A percentile compares a stretch with the other conserved stretches of the same genome.
phyloP scores from a whole-genome alignment of 2,329 filamentous ascomycete genomes.

The Ophidiomyces ophidiicola region DNA sequence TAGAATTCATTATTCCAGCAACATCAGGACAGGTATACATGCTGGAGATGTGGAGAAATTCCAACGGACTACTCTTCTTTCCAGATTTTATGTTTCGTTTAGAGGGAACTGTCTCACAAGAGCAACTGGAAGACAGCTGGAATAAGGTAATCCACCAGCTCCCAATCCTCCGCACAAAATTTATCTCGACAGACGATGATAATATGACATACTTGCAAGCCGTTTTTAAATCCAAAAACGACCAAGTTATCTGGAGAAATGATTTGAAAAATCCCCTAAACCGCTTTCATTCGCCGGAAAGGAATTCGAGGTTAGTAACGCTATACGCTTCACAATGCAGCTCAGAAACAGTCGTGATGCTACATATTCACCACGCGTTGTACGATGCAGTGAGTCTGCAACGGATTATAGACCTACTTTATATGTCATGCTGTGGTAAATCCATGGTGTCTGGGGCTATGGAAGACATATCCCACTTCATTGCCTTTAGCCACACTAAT shows the following conservation, averaged over 20 bases:
- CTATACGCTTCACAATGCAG: slow-evolving; percentile 26
- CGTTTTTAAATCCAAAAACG: slow-evolving; percentile 36
- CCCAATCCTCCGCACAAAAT: slow-evolving; percentile 57
- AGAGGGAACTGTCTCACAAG: slow-evolving; percentile 27
- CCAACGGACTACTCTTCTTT: slow-evolving; percentile 56
- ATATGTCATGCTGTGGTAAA: slow-evolving; percentile 30
- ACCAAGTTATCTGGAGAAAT: slow-evolving; percentile 24
- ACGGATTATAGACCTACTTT: slow-evolving; percentile 45
- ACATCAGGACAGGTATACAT: slow-evolving; percentile 71
- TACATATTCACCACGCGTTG: slow-evolving; percentile 69
- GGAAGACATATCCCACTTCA: slow-evolving; percentile 31
- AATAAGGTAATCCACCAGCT: slow-evolving; percentile 41
- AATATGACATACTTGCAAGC: slow-evolving; percentile 52
- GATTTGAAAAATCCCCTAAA: slow-evolving; percentile 17
- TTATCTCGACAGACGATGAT: slow-evolving; percentile 42
- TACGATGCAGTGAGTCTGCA: slow-evolving; percentile 78
- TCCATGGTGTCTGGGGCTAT: slow-evolving; percentile 15
- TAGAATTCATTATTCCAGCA: slow-evolving; percentile 53
- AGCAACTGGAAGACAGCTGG: slow-evolving; percentile 50
- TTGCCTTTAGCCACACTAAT: slow-evolving; percentile 25
- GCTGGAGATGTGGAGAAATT: slow-evolving; percentile 62
- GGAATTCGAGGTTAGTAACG: slow-evolving; percentile 21
- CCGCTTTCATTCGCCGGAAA: slow-evolving; percentile 13
- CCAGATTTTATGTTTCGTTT: slow-evolving; percentile 56
- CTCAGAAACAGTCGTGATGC: slow-evolving; percentile 29